Evolutionary conservation across 2,329 filamentous ascomycete genomes (phyloP).

Genomic region (Neocatenulostroma microsporum): DNA sequence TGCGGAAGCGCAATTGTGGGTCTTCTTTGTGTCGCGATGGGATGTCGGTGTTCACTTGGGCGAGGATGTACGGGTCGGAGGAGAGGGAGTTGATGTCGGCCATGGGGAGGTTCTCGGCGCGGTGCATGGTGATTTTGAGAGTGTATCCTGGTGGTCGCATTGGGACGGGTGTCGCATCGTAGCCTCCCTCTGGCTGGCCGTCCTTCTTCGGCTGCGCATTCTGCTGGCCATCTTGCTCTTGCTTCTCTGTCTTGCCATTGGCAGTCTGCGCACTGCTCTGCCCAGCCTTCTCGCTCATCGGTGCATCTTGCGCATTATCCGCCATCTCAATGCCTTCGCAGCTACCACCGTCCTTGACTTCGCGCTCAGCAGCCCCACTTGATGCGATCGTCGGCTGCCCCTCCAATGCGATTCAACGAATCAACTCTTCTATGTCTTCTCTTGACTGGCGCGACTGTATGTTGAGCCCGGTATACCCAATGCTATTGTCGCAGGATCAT

Average conservation of each 20-base stretch:
- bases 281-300: neutral
- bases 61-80: conserved; percentile 74
- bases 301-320: neutral
- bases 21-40: conserved; percentile 79
- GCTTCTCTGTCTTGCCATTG: neutral
- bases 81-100: conserved; percentile 70
- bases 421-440: no score
- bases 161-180: conserved; percentile 70
- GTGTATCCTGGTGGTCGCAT: conserved; percentile 66
- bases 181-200: conserved; percentile 62
- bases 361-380: no score
- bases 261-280: neutral
- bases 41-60: conserved; percentile 64
- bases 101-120: conserved; percentile 70
- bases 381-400: no score
- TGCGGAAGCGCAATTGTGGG: conserved; percentile 64
- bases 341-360: no score
- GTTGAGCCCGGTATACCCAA: no score
- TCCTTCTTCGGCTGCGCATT: conserved; percentile 18
- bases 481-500: no score
- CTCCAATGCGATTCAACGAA: no score
- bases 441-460: no score
- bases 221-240: conserved; percentile 3
- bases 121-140: conserved; percentile 74
- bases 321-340: no score